Evolutionary conservation across 176 grass and related monocot species (phyloP).

Genomic region (Avena eriantha): DNA sequence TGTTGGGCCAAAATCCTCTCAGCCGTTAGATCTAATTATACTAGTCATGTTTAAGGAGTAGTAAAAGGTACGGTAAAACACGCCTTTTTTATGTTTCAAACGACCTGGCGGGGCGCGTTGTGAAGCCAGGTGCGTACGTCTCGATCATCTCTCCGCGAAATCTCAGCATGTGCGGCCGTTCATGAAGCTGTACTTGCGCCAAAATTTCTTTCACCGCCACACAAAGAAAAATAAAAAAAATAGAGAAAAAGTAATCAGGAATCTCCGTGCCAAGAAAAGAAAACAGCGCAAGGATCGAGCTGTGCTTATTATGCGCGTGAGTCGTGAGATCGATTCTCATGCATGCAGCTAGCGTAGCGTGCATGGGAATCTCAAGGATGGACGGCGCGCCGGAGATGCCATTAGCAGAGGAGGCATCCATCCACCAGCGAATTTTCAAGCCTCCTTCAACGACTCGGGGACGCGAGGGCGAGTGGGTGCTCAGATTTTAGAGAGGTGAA

Average conservation of each 20-base stretch:
- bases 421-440: neutral
- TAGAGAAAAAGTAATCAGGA: neutral
- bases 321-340: conserved; percentile 19
- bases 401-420: neutral
- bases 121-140: neutral
- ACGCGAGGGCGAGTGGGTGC: neutral
- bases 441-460: neutral
- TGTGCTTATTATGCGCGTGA: neutral
- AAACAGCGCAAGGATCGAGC: neutral
- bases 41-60: no score
- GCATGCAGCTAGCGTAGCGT: neutral
- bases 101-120: neutral
- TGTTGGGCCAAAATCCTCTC: no score
- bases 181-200: conserved; percentile 23
- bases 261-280: conserved; percentile 26
- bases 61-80: no score
- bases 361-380: conserved; percentile 42
- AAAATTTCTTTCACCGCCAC: conserved; percentile 33
- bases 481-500: neutral
- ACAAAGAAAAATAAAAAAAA: neutral
- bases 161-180: conserved; percentile 48
- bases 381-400: conserved; percentile 49
- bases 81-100: no score
- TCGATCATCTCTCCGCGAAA: conserved; percentile 26
- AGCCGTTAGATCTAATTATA: no score